Evolutionary conservation across 2,329 filamentous ascomycete species (phyloP).

Genomic region (Aciculosporium take): DNA sequence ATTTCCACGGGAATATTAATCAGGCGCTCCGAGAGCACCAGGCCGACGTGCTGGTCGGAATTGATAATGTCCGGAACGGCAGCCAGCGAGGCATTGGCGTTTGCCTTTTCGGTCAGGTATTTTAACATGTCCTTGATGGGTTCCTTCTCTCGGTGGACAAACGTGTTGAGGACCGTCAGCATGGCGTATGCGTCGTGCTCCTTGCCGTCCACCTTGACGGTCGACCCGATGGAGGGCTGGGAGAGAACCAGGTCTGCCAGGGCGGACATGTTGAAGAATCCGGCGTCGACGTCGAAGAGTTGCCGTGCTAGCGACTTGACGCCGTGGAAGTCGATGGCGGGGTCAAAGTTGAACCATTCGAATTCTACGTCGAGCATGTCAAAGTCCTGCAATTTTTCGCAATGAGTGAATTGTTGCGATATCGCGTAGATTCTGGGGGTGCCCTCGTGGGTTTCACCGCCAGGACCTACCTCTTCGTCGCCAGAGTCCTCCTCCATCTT

Average conservation of each 20-base stretch:
- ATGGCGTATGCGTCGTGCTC: conserved; percentile 88
- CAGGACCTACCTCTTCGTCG: conserved; percentile 40
- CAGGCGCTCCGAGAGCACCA: conserved; percentile 82
- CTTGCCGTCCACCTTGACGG: conserved; percentile 93
- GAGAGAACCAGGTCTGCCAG: conserved; percentile 76
- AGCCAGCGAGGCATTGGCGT: conserved; percentile 39
- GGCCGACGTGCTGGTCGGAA: conserved; percentile 49
- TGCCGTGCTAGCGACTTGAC: conserved; percentile 82
- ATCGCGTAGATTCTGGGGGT: neutral
- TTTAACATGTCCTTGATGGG: conserved; percentile 54
- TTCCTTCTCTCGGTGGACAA: conserved; percentile 62
- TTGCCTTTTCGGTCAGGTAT: conserved; percentile 52
- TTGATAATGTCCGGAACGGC: conserved; percentile 42
- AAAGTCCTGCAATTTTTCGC: conserved; percentile 47
- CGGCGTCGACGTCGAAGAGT: conserved; percentile 76
- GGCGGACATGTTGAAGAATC: conserved; percentile 74
- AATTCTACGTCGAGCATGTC: conserved; percentile 93
- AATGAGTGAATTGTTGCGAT: neutral
- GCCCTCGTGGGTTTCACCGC: too few species aligned
- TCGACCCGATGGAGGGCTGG: conserved; percentile 79
- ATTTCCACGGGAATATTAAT: conserved; percentile 96
- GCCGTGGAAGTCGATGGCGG: conserved; percentile 85
- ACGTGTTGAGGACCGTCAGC: conserved; percentile 72
- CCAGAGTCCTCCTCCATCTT: conserved; percentile 39
- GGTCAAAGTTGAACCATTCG: conserved; percentile 94